phyloP scores from a whole-genome alignment of 2,329 filamentous ascomycete genomes.

The Aspergillus jensenii region DNA sequence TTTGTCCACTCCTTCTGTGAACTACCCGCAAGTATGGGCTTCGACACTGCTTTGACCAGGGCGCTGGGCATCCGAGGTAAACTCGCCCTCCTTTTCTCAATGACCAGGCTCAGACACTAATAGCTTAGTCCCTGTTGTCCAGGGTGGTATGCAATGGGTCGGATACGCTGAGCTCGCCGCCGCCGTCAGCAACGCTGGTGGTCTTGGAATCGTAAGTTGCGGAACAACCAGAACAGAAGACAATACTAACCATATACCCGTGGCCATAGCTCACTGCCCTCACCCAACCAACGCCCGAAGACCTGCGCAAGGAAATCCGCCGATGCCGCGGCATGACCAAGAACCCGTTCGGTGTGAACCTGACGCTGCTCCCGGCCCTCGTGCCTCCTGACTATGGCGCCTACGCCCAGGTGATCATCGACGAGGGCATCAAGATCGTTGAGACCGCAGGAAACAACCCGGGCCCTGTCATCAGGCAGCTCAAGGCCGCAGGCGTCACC shows the following conservation, averaged over 20 bases:
- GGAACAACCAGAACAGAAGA: neutral
- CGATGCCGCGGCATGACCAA: slow-evolving; percentile 71
- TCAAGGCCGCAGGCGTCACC: slow-evolving; percentile 76
- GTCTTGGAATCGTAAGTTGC: slow-evolving; percentile 49
- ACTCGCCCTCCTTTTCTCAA: neutral
- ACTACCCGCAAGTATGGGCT: slow-evolving; percentile 52
- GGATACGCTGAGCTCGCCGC: slow-evolving; percentile 54
- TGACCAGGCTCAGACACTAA: neutral
- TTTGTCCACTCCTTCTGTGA: neutral
- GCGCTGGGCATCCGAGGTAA: slow-evolving; percentile 55
- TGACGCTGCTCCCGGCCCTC: slow-evolving; percentile 87
- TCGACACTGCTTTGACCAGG: slow-evolving; percentile 64
- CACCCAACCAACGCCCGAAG: slow-evolving; percentile 89
- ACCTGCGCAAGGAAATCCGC: slow-evolving; percentile 89
- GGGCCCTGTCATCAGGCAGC: slow-evolving; percentile 82
- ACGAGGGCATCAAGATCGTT: slow-evolving; percentile 87
- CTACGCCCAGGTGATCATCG: slow-evolving; percentile 89
- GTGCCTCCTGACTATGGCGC: slow-evolving; percentile 88
- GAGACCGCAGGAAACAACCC: slow-evolving; percentile 91
- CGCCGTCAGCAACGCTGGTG: slow-evolving; percentile 56
- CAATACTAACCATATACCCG: neutral
- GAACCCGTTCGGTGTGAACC: slow-evolving; percentile 80
- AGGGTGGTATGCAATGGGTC: slow-evolving; percentile 58
- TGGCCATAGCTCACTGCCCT: slow-evolving; percentile 56
- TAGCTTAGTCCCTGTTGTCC: slow-evolving; percentile 46